Percentiles rank a stretch among this genome's conserved stretches.
phyloP scores from a whole-genome alignment of 1,284 basidiomycete species.

The Serendipita sp. region DNA sequence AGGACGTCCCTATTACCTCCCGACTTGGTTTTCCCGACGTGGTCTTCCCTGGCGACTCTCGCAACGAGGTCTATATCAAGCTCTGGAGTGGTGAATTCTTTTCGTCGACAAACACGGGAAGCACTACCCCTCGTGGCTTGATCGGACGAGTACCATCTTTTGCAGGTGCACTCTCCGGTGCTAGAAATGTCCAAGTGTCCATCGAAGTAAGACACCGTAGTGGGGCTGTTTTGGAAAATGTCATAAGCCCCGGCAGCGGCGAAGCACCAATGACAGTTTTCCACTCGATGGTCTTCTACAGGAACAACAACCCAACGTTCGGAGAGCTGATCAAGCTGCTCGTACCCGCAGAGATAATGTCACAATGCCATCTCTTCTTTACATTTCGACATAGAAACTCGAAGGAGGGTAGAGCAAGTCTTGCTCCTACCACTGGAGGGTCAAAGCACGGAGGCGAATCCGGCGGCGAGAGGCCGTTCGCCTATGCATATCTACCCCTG shows the following conservation, averaged over 20 bases:
- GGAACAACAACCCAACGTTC: conserved; percentile 77
- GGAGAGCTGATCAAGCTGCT: conserved; percentile 86
- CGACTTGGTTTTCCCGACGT: conserved; percentile 96
- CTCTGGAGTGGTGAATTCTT: conserved; percentile 78
- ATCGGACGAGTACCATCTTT: conserved; percentile 35
- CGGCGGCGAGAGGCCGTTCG: conserved; percentile 54
- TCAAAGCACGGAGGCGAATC: conserved; percentile 20
- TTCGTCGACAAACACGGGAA: conserved; percentile 31
- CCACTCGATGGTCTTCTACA: conserved; percentile 79
- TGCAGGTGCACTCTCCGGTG: conserved; percentile 10
- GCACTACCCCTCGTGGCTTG: conserved; percentile 37
- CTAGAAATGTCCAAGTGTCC: conserved; percentile 73
- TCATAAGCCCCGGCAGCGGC: conserved; percentile 74
- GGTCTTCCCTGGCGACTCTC: conserved; percentile 81
- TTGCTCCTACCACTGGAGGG: conserved; percentile 13
- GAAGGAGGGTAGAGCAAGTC: conserved; percentile 28
- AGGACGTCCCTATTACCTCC: conserved; percentile 67
- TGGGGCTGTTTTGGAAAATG: conserved; percentile 59
- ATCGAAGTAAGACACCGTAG: conserved; percentile 73
- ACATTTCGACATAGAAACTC: conserved; percentile 73
- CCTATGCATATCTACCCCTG: conserved; percentile 84
- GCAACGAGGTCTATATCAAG: conserved; percentile 92
- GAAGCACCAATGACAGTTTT: conserved; percentile 70
- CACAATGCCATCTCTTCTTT: conserved; percentile 86
- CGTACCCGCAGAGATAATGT: conserved; percentile 53